Base-by-base conservation (phyloP, 805 yeast genomes). In the Metschnikowia continentalis region DNA sequence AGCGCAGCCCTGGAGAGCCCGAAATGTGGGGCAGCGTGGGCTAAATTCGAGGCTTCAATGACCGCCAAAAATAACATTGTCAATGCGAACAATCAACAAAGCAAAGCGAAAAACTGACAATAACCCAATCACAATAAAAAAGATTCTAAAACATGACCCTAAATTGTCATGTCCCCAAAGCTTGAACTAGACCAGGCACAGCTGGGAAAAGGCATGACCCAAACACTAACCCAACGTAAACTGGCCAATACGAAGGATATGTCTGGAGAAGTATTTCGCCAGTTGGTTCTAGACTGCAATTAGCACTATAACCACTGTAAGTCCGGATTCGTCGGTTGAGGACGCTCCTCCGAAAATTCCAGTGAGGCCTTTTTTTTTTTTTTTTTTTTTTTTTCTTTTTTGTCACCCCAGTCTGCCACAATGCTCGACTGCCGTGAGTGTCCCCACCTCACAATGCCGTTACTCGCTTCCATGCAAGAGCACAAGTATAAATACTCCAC, bases 371-470 rank as follows among this genome's bases (percentile, higher is more conserved):
- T 43, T 22, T 43, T 23, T 35, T 43, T 43, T 43, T 43, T 33
- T 42, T n/a, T n/a, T n/a, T 43, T 43, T 22, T 43, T 22, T 33
- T 43, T 33, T 33, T 35, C 5, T 33, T 43, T 43, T 43, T 33
- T 42, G 26, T 20, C 15, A 10, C 22, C 23, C 33, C 8, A 23
- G 17, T 14, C 38, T 42, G 46, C 40, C 47, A 44, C 46, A 44
- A 35, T 44, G 47, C 47, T 36, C 39, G 8, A 35, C 47, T 17
- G 47, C 47, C 47, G 47, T 44, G 19, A 43, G 17, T 33, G 17
- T 15, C 47, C 41, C 40, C 47, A n/a, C 35, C 44, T 30, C 44
- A 26, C 47, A 44, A 44, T 35, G 47, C 33, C 41, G 37, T 35
- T 44, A 20, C 17, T 44, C 26, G 32, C 36, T 42, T 36, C 40